These are phyloP conservation scores for Lanzia echinophila DNA, from an alignment of 2,329 filamentous ascomycete genomes.

Conservation along the genomic window DNA sequence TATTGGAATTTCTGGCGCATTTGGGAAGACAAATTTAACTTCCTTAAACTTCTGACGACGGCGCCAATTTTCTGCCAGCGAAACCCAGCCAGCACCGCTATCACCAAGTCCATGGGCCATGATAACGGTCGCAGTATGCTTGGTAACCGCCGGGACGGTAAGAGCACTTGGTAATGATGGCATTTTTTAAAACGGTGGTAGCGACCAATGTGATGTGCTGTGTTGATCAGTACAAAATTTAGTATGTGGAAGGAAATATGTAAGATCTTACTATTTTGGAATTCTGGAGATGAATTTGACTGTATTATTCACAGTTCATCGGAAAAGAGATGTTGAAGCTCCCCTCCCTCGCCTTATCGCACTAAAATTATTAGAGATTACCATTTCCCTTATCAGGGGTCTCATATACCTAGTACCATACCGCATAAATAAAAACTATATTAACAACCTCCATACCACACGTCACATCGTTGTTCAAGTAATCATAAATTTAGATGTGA, in stretches of 20 bases:
- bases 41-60: conserved; percentile 73
- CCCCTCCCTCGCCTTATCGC: conserved; percentile 1
- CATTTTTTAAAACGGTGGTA: conserved; percentile 20
- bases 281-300: background rate
- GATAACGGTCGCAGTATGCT: conserved; percentile 91
- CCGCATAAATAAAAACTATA: no score
- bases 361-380: background rate
- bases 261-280: no score
- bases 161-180: conserved; percentile 36
- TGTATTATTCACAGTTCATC: background rate
- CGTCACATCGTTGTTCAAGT: no score
- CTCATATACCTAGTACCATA: no score
- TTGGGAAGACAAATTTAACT: conserved; percentile 89
- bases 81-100: conserved; percentile 70
- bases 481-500: background rate
- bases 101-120: conserved; percentile 91
- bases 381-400: conserved; percentile 8
- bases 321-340: background rate
- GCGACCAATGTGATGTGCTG: background rate
- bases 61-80: conserved; percentile 82
- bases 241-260: background rate
- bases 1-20: conserved; percentile 81
- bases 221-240: background rate
- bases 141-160: conserved; percentile 70
- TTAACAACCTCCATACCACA: no score